These are phyloP conservation scores for Barnettozyma populi DNA, from an alignment of 805 yeast genomes.

Conservation along the genomic window DNA sequence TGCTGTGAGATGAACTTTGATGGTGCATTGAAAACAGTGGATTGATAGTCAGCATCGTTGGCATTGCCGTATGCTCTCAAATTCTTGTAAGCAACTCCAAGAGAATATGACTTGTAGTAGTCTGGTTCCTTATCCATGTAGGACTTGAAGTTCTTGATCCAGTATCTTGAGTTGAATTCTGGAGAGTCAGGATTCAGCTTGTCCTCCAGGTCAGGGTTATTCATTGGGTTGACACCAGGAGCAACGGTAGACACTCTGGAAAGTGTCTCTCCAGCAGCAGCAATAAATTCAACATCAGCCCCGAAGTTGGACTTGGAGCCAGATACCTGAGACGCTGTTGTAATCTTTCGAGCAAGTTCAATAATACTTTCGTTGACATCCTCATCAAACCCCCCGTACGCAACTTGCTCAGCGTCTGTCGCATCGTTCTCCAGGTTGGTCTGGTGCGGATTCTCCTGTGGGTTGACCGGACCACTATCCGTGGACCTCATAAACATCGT, in stretches of 20 bases:
- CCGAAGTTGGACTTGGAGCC: slow-evolving; percentile 38
- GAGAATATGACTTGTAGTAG: slow-evolving; percentile 46
- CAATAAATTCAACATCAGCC: slow-evolving; percentile 2
- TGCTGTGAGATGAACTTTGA: slow-evolving; percentile 16
- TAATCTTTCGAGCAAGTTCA: slow-evolving; percentile 6
- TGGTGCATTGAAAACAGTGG: slow-evolving; percentile 44
- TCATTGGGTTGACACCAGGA: slow-evolving; percentile 37
- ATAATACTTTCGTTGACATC: slow-evolving; percentile 4
- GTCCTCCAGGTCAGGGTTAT: slow-evolving; percentile 31
- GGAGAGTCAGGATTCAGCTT: slow-evolving; percentile 54
- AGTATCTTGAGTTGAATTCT: slow-evolving; percentile 50
- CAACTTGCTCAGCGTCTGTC: neutral
- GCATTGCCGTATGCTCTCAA: slow-evolving; percentile 56
- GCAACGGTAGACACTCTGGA: slow-evolving; percentile 23
- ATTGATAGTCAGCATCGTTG: slow-evolving; percentile 55
- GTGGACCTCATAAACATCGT: neutral
- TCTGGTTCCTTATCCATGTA: slow-evolving; percentile 49
- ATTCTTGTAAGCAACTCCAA: slow-evolving; percentile 52
- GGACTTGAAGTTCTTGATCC: slow-evolving; percentile 56
- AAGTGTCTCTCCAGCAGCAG: slow-evolving; percentile 29
- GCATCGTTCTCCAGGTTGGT: neutral
- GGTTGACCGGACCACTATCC: neutral
- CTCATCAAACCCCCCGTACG: slow-evolving; percentile 4
- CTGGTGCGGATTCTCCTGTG: neutral
- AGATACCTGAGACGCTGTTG: slow-evolving; percentile 12